These are phyloP conservation scores for Grifola frondosa DNA, from an alignment of 1,284 basidiomycete species.

Conservation along the genomic window DNA sequence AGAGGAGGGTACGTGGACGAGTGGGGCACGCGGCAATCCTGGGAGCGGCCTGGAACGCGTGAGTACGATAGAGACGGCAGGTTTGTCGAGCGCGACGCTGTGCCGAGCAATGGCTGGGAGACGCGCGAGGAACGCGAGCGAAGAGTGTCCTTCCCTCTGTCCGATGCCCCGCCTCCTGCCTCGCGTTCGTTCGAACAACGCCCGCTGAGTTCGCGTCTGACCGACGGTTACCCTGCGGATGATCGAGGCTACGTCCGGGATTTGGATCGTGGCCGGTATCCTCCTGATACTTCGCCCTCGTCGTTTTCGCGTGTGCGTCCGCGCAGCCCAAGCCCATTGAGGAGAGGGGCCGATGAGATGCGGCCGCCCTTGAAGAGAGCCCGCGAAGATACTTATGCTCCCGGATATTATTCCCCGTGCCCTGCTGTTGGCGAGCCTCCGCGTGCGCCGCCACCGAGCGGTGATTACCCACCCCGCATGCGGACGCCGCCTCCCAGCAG, in stretches of 20 bases:
- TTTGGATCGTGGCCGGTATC: conserved; percentile 26
- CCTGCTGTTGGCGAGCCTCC: conserved; percentile 14
- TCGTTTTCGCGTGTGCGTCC: conserved; percentile 30
- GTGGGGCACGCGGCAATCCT: conserved; percentile 20
- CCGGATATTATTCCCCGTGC: conserved; percentile 23
- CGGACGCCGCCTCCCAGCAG: conserved; percentile 19
- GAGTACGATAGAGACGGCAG: conserved; percentile 23
- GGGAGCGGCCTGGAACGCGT: conserved; percentile 22
- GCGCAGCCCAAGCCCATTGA: conserved; percentile 33
- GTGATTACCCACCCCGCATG: conserved; percentile 20
- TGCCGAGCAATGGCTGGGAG: conserved; percentile 26
- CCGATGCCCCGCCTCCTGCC: conserved; percentile 10
- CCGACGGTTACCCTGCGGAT: conserved; percentile 24
- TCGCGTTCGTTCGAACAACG: conserved; percentile 28
- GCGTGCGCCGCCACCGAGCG: conserved; percentile 3
- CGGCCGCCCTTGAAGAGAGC: conserved; percentile 34
- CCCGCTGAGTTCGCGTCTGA: conserved; percentile 30
- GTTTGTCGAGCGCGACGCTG: conserved; percentile 23
- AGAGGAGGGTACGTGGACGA: conserved; percentile 20
- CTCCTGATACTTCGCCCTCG: conserved; percentile 19
- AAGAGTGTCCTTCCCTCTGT: conserved; percentile 21
- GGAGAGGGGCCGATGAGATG: conserved; percentile 25
- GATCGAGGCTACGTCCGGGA: conserved; percentile 20
- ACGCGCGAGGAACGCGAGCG: conserved; percentile 33
- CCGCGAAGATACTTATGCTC: conserved; percentile 29